Evolutionary conservation across 495 filamentous ascomycete species (phyloP), one percentile per base, ranked within the genome.

Genomic region (Podospora australis): DNA sequence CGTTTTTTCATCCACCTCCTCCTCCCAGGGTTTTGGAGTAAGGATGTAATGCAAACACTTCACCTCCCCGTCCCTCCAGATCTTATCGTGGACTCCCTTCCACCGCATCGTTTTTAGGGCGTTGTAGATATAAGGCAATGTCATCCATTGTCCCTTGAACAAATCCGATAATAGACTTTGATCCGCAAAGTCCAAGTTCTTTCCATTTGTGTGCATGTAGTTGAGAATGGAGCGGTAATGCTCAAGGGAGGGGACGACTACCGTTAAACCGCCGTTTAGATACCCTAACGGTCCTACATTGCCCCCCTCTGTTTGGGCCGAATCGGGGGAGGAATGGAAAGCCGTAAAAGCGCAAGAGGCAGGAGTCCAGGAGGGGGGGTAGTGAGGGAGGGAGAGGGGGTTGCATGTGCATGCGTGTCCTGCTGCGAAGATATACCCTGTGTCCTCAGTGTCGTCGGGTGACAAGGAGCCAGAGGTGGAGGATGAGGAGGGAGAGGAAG

Each of bases 331-430:
- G 44, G 22, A 20, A 56, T 88, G 85, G 54, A 90, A 87, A 4
- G 66, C 63, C 0, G 86, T 89, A 68, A 78, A 94, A 14, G 81
- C 86, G 57, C 88, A 94, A 54, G 87, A 87, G 20, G 72, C 65
- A 0, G 84, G 83, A 23, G 81, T 68, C 86, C 86, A 94, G 59
- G 81, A 57, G 17, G 65, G 58, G 0, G 88, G 88, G 62, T 94
- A 94, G 65, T 89, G 83, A n/a, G 73, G 46, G 62, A 83, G 83
- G 39, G 80, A 73, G 49, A 85, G 59, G 9, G 88, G 87, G 69
- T 91, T 94, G 68, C 88, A 94, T 8, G 83, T 78, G 66, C 88
- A 94, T 2, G 88, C 88, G 63, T 88, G 82, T 49, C 77, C 75
- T 2, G 84, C 82, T 0, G 83, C 86, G 62, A 90, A 88, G 7